Percentiles rank a stretch among this genome's conserved stretches.
Conservation (phyloP, 2,329 filamentous ascomycete genomes). For the Ophidiomyces ophidiicola region DNA sequence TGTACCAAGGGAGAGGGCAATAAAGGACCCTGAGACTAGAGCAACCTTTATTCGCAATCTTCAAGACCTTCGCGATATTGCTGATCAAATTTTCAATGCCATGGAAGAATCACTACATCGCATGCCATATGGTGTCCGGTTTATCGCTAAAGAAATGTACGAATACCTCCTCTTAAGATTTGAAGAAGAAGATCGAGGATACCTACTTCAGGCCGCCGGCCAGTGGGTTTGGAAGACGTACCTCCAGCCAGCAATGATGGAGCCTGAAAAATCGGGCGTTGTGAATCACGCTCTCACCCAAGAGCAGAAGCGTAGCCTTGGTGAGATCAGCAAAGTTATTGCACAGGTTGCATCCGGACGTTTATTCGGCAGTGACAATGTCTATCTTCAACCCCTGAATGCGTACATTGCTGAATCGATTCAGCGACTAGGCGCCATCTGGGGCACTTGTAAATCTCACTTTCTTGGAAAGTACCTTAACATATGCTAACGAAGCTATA, state of each 20-base stretch:
- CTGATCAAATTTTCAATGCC: conserved; percentile 72
- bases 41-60: conserved; percentile 88
- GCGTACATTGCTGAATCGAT: conserved; percentile 79
- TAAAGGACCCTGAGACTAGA: conserved; percentile 85
- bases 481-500: conserved; percentile 28
- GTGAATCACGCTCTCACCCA: conserved; percentile 81
- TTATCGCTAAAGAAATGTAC: conserved; percentile 75
- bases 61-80: conserved; percentile 85
- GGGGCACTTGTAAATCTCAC: conserved; percentile 45
- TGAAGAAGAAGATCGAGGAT: conserved; percentile 62
- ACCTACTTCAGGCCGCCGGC: conserved; percentile 69
- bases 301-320: conserved; percentile 81
- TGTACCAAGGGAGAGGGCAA: conserved; percentile 83
- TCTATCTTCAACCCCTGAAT: conserved; percentile 91
- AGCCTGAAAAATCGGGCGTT: conserved; percentile 85
- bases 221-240: conserved; percentile 94
- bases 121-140: conserved; percentile 88
- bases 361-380: conserved; percentile 84
- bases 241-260: conserved; percentile 74
- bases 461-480: neutral
- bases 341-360: conserved; percentile 79
- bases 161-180: conserved; percentile 66
- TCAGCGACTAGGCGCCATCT: conserved; percentile 63
- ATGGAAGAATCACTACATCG: conserved; percentile 72
- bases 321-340: conserved; percentile 83